A percentile compares a stretch with the other conserved stretches of the same genome.
Conservation (phyloP, 495 filamentous ascomycete genomes). For the Penicillium salamii region DNA sequence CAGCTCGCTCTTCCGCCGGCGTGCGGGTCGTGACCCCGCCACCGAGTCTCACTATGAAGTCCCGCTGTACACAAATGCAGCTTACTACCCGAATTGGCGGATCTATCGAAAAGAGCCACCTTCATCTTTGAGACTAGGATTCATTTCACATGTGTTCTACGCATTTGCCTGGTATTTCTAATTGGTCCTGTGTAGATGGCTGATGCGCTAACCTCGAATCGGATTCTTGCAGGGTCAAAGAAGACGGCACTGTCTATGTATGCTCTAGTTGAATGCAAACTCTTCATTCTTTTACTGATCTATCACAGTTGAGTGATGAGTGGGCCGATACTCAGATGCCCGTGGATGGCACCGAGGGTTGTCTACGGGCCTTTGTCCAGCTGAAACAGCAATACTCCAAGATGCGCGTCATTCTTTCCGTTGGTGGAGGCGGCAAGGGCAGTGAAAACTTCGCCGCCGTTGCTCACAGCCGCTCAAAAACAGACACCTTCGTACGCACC, state of each 20-base stretch:
- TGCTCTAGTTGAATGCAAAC: constrained; percentile 11
- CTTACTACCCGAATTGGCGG: constrained; percentile 88
- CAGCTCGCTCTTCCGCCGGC: constrained; percentile 20
- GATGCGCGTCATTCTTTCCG: constrained; percentile 78
- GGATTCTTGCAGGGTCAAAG: constrained; percentile 57
- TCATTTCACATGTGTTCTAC: constrained; percentile 81
- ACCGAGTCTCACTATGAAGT: constrained; percentile 33
- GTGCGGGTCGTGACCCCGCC: constrained; percentile 20
- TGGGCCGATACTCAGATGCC: constrained; percentile 78
- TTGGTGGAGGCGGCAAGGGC: constrained; percentile 79
- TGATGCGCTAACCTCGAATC: constrained; percentile 29
- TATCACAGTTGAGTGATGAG: constrained; percentile 74
- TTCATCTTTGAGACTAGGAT: constrained; percentile 66
- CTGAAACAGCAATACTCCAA: constrained; percentile 74
- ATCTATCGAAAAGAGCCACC: constrained; percentile 77
- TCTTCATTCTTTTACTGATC: constrained; percentile 14
- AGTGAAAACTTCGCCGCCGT: constrained; percentile 75
- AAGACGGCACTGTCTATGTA: constrained; percentile 82
- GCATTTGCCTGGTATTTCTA: constrained; percentile 69
- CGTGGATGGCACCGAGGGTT: constrained; percentile 75
- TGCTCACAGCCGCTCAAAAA: constrained; percentile 55
- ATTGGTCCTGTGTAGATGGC: constrained; percentile 17
- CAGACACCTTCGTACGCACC: constrained; percentile 72
- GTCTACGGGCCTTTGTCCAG: constrained; percentile 68
- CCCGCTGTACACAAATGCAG: constrained; percentile 60